Percentiles rank a stretch among this genome's conserved stretches.
Conservation (phyloP, 345 rosid species). For the Acer campestre region DNA sequence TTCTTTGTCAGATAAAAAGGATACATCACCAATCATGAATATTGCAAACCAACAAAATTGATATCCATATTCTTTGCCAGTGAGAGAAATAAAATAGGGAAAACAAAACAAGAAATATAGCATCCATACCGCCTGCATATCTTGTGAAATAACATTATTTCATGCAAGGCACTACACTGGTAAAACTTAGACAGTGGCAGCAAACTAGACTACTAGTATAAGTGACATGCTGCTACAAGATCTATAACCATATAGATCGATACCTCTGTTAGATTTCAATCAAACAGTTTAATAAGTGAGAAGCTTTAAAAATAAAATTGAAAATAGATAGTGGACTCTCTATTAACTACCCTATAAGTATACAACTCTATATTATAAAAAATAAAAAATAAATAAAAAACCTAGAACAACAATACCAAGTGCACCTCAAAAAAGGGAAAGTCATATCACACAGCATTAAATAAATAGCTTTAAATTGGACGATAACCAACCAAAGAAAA, state of each 20-base stretch:
- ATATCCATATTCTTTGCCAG: background rate
- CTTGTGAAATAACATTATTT: slow-evolving; percentile 1
- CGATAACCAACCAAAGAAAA: background rate
- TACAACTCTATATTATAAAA: background rate
- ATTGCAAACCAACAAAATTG: background rate
- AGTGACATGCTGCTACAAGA: background rate
- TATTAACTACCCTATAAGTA: background rate
- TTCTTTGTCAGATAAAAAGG: background rate
- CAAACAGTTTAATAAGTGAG: background rate
- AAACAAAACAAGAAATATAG: background rate
- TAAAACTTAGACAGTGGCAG: background rate
- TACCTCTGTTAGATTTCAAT: background rate
- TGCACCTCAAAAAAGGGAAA: background rate
- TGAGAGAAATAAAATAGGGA: background rate
- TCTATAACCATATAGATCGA: background rate
- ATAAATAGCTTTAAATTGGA: slow-evolving; percentile 12
- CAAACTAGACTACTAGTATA: background rate
- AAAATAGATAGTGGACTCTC: background rate
- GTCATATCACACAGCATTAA: background rate
- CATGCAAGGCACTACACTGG: background rate
- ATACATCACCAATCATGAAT: background rate
- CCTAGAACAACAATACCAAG: background rate
- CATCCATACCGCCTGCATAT: background rate
- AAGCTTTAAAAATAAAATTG: background rate
- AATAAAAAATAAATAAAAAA: background rate